Base-by-base conservation (phyloP, 768 basidiomycete species). In the Lactarius psammicola region DNA sequence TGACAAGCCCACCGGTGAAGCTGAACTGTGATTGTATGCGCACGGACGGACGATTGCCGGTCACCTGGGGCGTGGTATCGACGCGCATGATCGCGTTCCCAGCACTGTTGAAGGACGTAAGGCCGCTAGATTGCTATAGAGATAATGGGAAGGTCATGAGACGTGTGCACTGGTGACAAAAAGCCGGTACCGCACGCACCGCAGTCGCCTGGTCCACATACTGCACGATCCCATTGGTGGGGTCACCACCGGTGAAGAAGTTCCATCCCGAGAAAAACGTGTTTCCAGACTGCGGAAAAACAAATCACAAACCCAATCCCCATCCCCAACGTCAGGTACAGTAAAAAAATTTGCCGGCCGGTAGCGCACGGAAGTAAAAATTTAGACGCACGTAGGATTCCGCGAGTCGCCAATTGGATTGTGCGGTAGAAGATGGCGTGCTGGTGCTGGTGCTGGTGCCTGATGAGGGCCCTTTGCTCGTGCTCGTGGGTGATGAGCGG, bases 51-150 rank as follows among this genome's bases (percentile, higher is more conserved):
- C 95, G 85, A 61, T 82, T 88, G 46, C 74, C 83, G n/a, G 82
- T 71, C 36, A 95, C 88, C 20, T 76, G 82, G 11, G 85, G 81
- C 5, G 93, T 95, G 7, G 91, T 95, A 73, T 96, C 93, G 30
- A 96, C 87, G 38, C 85, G 80, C 94, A 98, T 95, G 63, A 97
- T 76, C 20, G 89, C 92, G 76, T 93, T 84, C 26, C 92, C 91
- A 11, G 80, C 81, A 28, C 72, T 68, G 72, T 92, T 95, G 71
- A 94, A 80, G 17, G 83, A 79, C 34, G 87, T 73, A 34, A 98
- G 81, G 56, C 84, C 84, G 65, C 79, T 84, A 8, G 79, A 77
- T 74, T 80, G 76, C 87, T 88, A 63, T 7, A 58, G 6, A 2
- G 17, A 20, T 8, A 28, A 15, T 18, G 20, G 28, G 8, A 28